phyloP scores from a whole-genome alignment of 2,329 filamentous ascomycete species.

The Trichoderma sp. region DNA sequence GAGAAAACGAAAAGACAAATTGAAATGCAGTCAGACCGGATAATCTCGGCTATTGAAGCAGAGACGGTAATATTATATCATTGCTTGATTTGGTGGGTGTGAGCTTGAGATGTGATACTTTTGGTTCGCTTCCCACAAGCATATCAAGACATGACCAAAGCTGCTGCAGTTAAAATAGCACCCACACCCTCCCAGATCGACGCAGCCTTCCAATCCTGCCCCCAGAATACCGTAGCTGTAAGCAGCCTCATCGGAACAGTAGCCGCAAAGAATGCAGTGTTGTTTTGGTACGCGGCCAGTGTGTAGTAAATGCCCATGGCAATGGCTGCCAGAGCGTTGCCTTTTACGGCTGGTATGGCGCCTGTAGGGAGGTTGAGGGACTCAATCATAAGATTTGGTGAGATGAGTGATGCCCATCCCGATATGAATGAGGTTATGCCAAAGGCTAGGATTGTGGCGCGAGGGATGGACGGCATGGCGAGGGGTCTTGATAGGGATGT shows the following conservation, averaged over 20 bases:
- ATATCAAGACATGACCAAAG: neutral
- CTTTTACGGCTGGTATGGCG: conserved; percentile 15
- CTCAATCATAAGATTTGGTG: neutral
- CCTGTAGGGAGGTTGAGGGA: neutral
- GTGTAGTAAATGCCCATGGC: conserved; percentile 38
- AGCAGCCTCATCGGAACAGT: conserved; percentile 36
- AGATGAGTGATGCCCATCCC: neutral
- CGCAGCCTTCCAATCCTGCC: conserved; percentile 31
- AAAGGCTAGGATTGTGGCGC: neutral
- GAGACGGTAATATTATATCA: neutral
- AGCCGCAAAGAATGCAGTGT: conserved; percentile 32
- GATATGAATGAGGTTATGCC: neutral
- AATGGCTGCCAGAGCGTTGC: conserved; percentile 32
- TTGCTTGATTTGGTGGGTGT: neutral
- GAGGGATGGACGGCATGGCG: neutral
- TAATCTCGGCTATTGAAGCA: neutral
- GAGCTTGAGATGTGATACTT: neutral
- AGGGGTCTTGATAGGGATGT: neutral
- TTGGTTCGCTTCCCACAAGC: neutral
- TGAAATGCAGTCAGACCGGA: neutral
- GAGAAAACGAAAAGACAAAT: neutral
- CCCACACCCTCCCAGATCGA: conserved; percentile 35
- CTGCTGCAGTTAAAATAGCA: conserved; percentile 24
- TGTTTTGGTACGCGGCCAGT: conserved; percentile 36
- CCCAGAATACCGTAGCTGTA: conserved; percentile 33